Conservation (phyloP, 345 rosid species). For the Hypericum perforatum region DNA sequence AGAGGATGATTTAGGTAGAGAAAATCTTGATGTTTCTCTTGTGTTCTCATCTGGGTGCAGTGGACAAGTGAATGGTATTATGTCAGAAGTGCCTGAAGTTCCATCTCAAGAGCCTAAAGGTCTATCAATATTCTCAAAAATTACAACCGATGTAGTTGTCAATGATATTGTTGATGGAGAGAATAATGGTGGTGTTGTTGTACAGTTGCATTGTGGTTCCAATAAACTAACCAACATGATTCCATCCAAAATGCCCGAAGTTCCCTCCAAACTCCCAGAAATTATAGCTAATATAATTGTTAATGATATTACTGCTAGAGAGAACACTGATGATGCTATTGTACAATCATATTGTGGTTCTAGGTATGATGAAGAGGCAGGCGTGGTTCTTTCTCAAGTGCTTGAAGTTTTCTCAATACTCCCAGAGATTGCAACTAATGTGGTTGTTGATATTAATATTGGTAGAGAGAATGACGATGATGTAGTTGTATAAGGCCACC, state of each 20-base stretch:
- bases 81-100: constrained; percentile 6
- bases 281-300: not conserved
- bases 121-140: no score
- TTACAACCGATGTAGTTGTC: constrained; percentile 8
- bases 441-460: not conserved
- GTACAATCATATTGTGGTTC: not conserved
- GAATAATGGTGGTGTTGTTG: not conserved
- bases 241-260: constrained; percentile 3
- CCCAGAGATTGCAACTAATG: not conserved
- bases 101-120: not conserved
- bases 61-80: not conserved
- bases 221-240: not conserved
- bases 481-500: not conserved
- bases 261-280: not conserved
- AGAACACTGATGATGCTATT: constrained; percentile 7
- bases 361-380: constrained; percentile 8
- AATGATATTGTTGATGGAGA: constrained; percentile 10
- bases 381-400: not conserved
- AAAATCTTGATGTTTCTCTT: not conserved
- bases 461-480: constrained; percentile 8
- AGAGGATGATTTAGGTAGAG: constrained; percentile 12
- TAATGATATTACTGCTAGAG: constrained; percentile 1
- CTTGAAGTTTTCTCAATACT: no score
- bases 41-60: not conserved
- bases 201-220: not conserved